Percentiles rank a stretch among this genome's conserved stretches.
These are phyloP conservation scores for Gillenia trifoliata DNA, from an alignment of 306 rosid genomes.

Conservation along the genomic window DNA sequence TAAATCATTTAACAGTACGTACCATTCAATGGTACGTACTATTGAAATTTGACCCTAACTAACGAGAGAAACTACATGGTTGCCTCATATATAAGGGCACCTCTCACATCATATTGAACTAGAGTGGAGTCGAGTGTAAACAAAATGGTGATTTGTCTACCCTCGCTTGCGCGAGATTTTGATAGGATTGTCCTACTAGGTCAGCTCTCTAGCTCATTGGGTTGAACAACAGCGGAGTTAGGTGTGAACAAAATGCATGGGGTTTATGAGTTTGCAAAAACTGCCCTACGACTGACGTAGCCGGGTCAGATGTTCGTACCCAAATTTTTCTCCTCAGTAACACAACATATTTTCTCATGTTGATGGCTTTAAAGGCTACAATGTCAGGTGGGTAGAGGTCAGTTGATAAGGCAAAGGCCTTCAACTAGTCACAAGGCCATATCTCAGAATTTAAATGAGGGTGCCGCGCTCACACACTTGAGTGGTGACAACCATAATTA, in stretches of 20 bases:
- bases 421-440: not conserved
- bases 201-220: not conserved
- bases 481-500: conserved; percentile 5
- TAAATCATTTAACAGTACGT: no score
- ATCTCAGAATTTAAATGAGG: not conserved
- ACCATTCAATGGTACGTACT: no score
- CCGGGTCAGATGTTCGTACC: not conserved
- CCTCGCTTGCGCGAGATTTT: no score
- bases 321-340: no score
- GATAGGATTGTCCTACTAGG: not conserved
- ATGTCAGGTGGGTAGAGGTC: not conserved
- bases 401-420: not conserved
- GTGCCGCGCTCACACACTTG: not conserved
- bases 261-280: not conserved
- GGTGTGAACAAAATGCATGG: not conserved
- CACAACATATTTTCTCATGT: not conserved
- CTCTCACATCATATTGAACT: no score
- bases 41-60: no score
- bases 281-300: no score
- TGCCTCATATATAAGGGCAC: no score
- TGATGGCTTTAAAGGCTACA: not conserved
- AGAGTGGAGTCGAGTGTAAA: no score
- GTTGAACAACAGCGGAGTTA: no score
- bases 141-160: no score
- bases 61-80: no score